Evolutionary conservation across 2,329 filamentous ascomycete genomes (phyloP), one percentile per base, ranked within the genome.

Genomic region (Tolypocladium tropicale): DNA sequence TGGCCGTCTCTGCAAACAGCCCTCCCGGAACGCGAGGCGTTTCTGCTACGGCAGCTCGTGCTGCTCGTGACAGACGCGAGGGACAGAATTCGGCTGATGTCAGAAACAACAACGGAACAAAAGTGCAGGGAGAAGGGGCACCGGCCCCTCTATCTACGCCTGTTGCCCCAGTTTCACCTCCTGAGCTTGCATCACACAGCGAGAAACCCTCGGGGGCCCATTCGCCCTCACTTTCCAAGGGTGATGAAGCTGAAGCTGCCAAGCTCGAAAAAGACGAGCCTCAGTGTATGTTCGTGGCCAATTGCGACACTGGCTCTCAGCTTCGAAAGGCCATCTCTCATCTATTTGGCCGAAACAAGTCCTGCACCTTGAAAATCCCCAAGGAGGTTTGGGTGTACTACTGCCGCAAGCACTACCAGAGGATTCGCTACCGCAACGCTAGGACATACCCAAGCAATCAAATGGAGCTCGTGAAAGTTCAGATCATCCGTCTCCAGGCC

Each of bases 381-480:
- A 72, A 80, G 6, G 71, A 81, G 25, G 80, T 89, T 2, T 93
- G 88, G 88, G 82, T 90, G 0, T 82, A 86, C 64, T 86, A 83
- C 66, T 94, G 90, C 68, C 82, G 89, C 37, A 92, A 92, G 66
- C 87, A 92, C 65, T 94, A 94, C 67, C 90, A 94, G 70, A 82
- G 89, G 7, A 80, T 79, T 48, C 78, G 86, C 0, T 92, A 91
- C 65, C 79, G 86, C n/a, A 84, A 84, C 54, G 76, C 77, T 1
- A 74, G 77, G 36, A 78, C 84, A 25, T 82, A 87, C 67, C 81
- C 82, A 53, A 71, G 79, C 67, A 67, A 79, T 0, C 86, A 90
- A 65, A 83, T 84, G 55, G 77, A 83, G 3, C 75, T 90, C 1
- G 79, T 90, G 0, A 72, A 80, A 55, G 74, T 77, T 34, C 85